phyloP scores from a whole-genome alignment of 2,329 filamentous ascomycete species.

The Colletotrichum eleusines region DNA sequence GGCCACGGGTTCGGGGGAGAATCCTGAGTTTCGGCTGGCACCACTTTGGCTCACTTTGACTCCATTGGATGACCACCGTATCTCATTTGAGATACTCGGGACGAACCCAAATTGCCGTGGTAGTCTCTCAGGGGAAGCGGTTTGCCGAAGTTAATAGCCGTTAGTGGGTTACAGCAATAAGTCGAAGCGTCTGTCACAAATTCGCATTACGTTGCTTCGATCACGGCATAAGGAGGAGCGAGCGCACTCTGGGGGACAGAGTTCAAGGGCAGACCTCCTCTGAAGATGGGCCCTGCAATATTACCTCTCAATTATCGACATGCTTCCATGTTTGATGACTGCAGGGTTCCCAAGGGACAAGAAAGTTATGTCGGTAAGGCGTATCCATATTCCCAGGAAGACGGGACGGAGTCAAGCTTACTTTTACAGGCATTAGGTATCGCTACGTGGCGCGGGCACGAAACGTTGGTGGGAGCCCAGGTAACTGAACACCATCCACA shows the following conservation, averaged over 20 bases:
- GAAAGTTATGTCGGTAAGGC: conserved; percentile 30
- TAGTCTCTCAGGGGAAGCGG: not conserved
- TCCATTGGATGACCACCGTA: not conserved
- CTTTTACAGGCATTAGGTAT: not conserved
- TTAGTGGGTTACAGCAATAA: not conserved
- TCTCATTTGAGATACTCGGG: not conserved
- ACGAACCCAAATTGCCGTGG: not conserved
- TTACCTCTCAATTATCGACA: conserved; percentile 24
- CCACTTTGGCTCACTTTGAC: not conserved
- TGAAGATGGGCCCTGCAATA: conserved; percentile 8
- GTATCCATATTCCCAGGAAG: conserved; percentile 29
- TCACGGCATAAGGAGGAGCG: conserved; percentile 10
- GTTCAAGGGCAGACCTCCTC: not conserved
- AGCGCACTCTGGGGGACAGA: conserved; percentile 3
- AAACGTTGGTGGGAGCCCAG: conserved; percentile 29
- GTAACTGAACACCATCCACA: conserved; percentile 24
- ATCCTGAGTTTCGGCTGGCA: not conserved
- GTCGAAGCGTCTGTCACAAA: not conserved
- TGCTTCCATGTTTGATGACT: conserved; percentile 36
- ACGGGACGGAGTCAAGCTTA: conserved; percentile 23
- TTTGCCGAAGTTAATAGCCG: not conserved
- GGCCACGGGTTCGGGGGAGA: not conserved
- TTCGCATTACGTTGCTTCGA: not conserved
- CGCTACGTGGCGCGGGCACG: conserved; percentile 22
- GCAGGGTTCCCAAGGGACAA: conserved; percentile 28